Conservation (phyloP, 2,329 filamentous ascomycete genomes). For the Zymoseptoria tritici region DNA sequence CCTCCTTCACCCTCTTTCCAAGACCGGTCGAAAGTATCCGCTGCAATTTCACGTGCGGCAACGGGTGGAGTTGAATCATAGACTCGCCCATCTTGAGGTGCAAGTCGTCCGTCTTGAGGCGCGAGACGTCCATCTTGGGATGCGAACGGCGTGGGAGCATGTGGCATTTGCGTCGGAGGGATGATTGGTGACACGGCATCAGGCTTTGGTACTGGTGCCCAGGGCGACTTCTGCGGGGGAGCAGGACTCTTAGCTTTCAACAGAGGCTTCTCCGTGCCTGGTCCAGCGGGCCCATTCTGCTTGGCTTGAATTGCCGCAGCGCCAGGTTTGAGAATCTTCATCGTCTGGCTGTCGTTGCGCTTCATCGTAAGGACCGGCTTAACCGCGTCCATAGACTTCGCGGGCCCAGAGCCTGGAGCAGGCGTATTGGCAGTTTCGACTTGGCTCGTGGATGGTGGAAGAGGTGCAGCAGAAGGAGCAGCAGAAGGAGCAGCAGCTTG, state of each 20-base stretch:
- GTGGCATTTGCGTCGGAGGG: constrained; percentile 37
- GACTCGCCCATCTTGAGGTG: constrained; percentile 48
- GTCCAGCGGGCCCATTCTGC: constrained; percentile 42
- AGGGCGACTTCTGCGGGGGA: constrained; percentile 80
- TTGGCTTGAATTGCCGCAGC: constrained; percentile 33
- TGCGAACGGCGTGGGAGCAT: constrained; percentile 23
- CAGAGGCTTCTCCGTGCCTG: constrained; percentile 53
- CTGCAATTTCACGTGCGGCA: constrained; percentile 74
- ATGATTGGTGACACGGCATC: constrained; percentile 73
- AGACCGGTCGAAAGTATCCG: constrained; percentile 84
- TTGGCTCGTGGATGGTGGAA: constrained; percentile 9
- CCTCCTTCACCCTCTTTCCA: constrained; percentile 64
- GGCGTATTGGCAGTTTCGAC: constrained; percentile 11
- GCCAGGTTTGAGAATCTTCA: constrained; percentile 45
- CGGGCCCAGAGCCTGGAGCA: constrained; percentile 17
- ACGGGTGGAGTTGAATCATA: constrained; percentile 49
- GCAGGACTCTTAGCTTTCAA: constrained; percentile 65
- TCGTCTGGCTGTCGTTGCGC: constrained; percentile 33
- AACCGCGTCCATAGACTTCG: constrained; percentile 20
- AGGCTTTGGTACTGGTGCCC: constrained; percentile 78
- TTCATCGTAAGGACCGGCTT: constrained; percentile 28
- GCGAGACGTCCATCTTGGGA: constrained; percentile 4
- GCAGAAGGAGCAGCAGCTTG: constrained; percentile 6
- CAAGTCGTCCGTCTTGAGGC: constrained; percentile 30
- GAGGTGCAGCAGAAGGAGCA: not conserved